Base-by-base conservation (phyloP, 306 rosid species). In the Astragalus glycyphyllos region DNA sequence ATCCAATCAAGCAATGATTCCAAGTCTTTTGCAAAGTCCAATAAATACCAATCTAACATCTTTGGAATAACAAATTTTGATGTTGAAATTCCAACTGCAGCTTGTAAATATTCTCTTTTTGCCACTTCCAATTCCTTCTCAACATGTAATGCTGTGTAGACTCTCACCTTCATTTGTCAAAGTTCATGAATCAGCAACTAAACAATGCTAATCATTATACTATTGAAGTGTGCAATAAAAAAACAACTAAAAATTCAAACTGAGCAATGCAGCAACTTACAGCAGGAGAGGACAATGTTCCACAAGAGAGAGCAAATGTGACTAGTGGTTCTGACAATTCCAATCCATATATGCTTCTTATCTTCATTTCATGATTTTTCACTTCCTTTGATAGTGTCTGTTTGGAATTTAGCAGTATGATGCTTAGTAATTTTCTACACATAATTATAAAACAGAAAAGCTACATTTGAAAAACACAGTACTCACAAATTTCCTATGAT, bases 251-350 rank as follows among this genome's bases (percentile, higher is more conserved):
- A 47, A 57, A 56, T 13, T 48, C 55, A 46, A 49, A 41, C 37
- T 46, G 57, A 26, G 54, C 11, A 11, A 56, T 0, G 17, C 9
- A 79, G 47, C 57, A 77, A 87, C 97, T 87, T 91, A 94, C 99
- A 71, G 92, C 91, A 45, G 99, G 99, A 74, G 99, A 94, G 65
- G 99, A 94, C 97, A 92, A 91, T 73, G 97, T 94, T 75, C 99
- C 99, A 82, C 92, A 80, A 60, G 97, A 91, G 34, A 94, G 88
- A 34, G 99, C 99, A 73, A 87, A 94, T 58, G 99, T 91, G 32
- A 94, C 96, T 49, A 94, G 74, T 4, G 99, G 97, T 78, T 94
- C 99, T 23, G 99, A 87, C 69, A 94, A 67, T 83, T 94, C 99
- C 80, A 94, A 70, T 32, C 89, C 91, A 56, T 78, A 88, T 46